A percentile compares a stretch with the other conserved stretches of the same genome.
phyloP scores from a whole-genome alignment of 2,329 filamentous ascomycete species.

The Clonostachys byssicola region DNA sequence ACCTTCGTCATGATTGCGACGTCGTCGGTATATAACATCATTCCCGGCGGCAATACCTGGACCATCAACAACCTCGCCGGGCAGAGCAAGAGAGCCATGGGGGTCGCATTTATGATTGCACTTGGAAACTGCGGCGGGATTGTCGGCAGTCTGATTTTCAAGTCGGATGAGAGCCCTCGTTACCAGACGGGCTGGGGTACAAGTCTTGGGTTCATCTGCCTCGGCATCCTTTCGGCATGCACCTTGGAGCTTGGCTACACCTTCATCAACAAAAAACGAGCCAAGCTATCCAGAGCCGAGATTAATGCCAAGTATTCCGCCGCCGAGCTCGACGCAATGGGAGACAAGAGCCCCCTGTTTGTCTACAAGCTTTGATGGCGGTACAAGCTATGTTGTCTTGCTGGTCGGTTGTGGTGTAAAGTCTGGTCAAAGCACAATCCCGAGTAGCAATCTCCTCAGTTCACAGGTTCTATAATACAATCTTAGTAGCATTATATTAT shows the following conservation, averaged over 20 bases:
- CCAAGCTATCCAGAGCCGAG: constrained; percentile 12
- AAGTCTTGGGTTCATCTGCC: constrained; percentile 10
- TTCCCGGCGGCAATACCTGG: constrained; percentile 27
- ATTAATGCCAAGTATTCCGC: constrained; percentile 17
- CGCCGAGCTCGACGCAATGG: constrained; percentile 21
- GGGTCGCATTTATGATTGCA: constrained; percentile 24
- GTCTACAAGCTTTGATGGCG: constrained; percentile 10
- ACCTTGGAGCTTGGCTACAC: constrained; percentile 11
- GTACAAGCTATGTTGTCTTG: background rate
- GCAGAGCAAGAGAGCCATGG: constrained; percentile 24
- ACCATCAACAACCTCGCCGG: constrained; percentile 25
- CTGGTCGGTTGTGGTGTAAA: no score
- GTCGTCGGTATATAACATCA: constrained; percentile 27
- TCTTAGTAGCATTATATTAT: no score
- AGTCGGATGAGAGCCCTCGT: constrained; percentile 11
- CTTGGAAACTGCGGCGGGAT: constrained; percentile 13
- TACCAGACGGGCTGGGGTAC: constrained; percentile 17
- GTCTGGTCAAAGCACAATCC: no score
- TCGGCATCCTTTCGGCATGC: constrained; percentile 7
- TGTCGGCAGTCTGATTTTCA: constrained; percentile 15
- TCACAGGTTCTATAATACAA: no score
- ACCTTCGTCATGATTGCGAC: constrained; percentile 29
- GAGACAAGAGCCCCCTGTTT: constrained; percentile 21
- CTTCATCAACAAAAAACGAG: constrained; percentile 15
- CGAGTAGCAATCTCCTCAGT: no score